Base-by-base conservation (phyloP, 2,329 filamentous ascomycete species). In the Elsinoe australis region DNA sequence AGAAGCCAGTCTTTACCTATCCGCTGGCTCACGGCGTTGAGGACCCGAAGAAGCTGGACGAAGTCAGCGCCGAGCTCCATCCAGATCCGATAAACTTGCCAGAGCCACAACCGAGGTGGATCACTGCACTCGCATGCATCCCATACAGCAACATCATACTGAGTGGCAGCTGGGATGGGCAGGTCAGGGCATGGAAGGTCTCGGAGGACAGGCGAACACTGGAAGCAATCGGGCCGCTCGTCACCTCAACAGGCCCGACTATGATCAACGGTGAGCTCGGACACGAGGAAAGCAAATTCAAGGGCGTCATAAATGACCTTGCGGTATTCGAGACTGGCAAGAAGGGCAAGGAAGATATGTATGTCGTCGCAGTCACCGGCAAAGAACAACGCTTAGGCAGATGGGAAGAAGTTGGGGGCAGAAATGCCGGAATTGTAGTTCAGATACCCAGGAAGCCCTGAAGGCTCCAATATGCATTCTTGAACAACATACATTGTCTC, bases 81-180 rank as follows among this genome's bases (percentile, higher is more conserved):
- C 63, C 69, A 42, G 61, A 83, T 49, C 80, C 82, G 1, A 51
- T 51, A 1, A 69, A 73, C n/a, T 71, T 76, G 8, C 70, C 70
- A 17, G 67, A 68, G 35, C 63, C 61, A 2, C 58, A 60, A 39
- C 86, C 92, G 3, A 76, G 90, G 61, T 94, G 85, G 76, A 92
- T 98, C 64, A 98, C 92, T 1, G 89, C 90, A 4, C 71, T 98
- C 34, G 75, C 82, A 41, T 84, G 87, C 0, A 75, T 98, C 41
- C 90, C 92, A 0, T 95, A 89, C 64, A 90, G 87, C 4, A 88
- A 98, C 60, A 71, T 95, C 44, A 79, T 98, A 49, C 72, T 98
- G 44, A 94, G 82, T 55, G 92, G 90, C 24, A 95, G 87, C 66
- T 98, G 90, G 89, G 92, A 94, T 62, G 92, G 92, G 2, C 81